Evolutionary conservation across 441 rosid genomes (phyloP).

Genomic region (Theobroma grandiflorum): DNA sequence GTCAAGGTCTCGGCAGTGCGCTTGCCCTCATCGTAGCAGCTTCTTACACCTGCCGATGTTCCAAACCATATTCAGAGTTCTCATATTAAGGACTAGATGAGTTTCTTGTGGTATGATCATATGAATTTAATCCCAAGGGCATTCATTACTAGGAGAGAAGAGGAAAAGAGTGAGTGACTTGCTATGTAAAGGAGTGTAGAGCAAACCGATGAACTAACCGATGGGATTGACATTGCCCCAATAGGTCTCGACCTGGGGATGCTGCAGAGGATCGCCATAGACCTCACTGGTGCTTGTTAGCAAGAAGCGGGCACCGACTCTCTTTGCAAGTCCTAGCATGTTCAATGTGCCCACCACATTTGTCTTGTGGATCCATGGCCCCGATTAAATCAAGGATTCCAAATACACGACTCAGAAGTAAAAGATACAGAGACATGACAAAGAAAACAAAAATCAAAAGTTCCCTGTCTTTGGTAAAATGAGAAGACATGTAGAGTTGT

Average conservation of each 20-base stretch:
- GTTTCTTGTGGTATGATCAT: background rate
- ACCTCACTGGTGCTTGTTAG: slow-evolving; percentile 86
- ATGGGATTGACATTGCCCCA: slow-evolving; percentile 93
- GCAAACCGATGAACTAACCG: slow-evolving; percentile 38
- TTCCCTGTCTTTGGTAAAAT: too few species aligned
- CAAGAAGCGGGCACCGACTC: slow-evolving; percentile 81
- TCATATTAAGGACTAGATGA: background rate
- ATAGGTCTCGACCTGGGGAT: slow-evolving; percentile 83
- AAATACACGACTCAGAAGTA: background rate
- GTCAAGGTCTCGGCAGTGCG: slow-evolving; percentile 82
- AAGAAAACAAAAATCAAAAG: too few species aligned
- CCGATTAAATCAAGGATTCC: slow-evolving; percentile 43
- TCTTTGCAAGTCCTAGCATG: slow-evolving; percentile 81
- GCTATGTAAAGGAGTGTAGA: too few species aligned
- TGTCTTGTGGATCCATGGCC: slow-evolving; percentile 57
- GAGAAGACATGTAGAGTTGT: too few species aligned
- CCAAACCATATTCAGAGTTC: background rate
- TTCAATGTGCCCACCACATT: slow-evolving; percentile 85
- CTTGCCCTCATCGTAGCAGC: slow-evolving; percentile 85
- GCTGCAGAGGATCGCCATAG: slow-evolving; percentile 87
- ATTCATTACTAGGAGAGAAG: background rate
- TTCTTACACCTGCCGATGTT: slow-evolving; percentile 62
- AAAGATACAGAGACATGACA: background rate
- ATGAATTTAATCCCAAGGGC: too few species aligned
- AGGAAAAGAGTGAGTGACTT: background rate